Evolutionary conservation across 1,284 basidiomycete genomes (phyloP).

Genomic region (Ustilago lituana): DNA sequence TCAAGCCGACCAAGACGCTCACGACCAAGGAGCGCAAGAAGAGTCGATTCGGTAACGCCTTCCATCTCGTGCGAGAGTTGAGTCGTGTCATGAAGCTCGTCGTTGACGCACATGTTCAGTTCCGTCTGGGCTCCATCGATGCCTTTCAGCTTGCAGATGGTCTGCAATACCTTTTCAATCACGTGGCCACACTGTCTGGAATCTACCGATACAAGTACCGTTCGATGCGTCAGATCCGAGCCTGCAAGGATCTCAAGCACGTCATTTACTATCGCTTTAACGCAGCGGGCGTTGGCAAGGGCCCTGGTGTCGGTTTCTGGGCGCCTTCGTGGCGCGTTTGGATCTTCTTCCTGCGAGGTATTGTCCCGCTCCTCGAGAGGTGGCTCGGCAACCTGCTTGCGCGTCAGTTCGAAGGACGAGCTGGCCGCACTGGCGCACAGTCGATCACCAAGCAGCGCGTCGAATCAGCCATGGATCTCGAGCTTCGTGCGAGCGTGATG

Average conservation of each 20-base stretch:
- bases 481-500: slow-evolving; percentile 98
- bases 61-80: slow-evolving; percentile 96
- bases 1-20: slow-evolving; percentile 97
- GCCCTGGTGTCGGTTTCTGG: slow-evolving; percentile 99
- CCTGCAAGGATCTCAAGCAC: slow-evolving; percentile 95
- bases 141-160: slow-evolving; percentile 99
- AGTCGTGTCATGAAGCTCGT: slow-evolving; percentile 96
- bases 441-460: slow-evolving; percentile 99
- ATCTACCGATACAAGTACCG: slow-evolving; percentile 99
- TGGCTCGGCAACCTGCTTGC: slow-evolving; percentile 98
- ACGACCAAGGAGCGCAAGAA: slow-evolving; percentile 99
- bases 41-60: slow-evolving; percentile 99
- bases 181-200: slow-evolving; percentile 96
- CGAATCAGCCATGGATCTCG: slow-evolving; percentile 97
- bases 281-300: slow-evolving; percentile 98
- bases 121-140: slow-evolving; percentile 96
- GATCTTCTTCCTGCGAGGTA: slow-evolving; percentile 99
- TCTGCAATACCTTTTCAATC: slow-evolving; percentile 95
- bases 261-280: slow-evolving; percentile 92
- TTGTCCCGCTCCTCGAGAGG: slow-evolving; percentile 93
- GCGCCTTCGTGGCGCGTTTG: slow-evolving; percentile 99
- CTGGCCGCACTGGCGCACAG: slow-evolving; percentile 77
- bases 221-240: slow-evolving; percentile 98
- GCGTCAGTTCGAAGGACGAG: slow-evolving; percentile 94
- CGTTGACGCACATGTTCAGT: slow-evolving; percentile 98